phyloP scores from a whole-genome alignment of 441 rosid genomes.

The Erodium trifolium region DNA sequence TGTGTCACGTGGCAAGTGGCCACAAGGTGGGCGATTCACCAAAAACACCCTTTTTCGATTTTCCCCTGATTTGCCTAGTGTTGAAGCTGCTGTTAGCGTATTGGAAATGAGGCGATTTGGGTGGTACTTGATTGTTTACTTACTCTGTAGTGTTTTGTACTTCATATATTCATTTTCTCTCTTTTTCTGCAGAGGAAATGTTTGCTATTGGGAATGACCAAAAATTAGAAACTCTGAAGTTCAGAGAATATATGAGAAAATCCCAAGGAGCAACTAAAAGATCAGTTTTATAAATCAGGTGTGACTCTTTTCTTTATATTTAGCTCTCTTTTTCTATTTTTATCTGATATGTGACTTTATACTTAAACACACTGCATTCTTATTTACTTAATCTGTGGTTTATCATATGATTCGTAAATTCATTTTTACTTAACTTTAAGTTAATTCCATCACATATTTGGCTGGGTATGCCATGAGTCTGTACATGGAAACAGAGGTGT shows the following conservation, averaged over 20 bases:
- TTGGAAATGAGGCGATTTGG: background rate
- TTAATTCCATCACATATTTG: background rate
- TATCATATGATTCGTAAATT: no score
- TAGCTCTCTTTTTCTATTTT: no score
- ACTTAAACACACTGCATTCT: conserved; percentile 1
- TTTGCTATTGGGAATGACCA: background rate
- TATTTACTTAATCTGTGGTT: background rate
- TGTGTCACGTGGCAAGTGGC: no score
- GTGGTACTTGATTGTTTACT: conserved; percentile 1
- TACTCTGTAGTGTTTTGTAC: conserved; percentile 4
- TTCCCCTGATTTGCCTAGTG: no score
- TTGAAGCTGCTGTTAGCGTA: background rate
- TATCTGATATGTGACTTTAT: background rate
- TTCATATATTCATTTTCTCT: background rate
- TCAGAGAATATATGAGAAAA: conserved; percentile 2
- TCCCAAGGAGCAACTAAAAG: background rate
- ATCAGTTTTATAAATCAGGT: no score
- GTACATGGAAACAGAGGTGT: background rate
- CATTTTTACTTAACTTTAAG: background rate
- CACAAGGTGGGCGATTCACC: no score
- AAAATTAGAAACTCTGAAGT: conserved; percentile 2
- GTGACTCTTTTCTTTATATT: background rate
- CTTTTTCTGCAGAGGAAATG: background rate
- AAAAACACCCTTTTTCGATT: no score
- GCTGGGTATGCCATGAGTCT: background rate